Evolutionary conservation across 192 early-diverging fungal genomes (phyloP).

Genomic region (Entomortierella lignicola): DNA sequence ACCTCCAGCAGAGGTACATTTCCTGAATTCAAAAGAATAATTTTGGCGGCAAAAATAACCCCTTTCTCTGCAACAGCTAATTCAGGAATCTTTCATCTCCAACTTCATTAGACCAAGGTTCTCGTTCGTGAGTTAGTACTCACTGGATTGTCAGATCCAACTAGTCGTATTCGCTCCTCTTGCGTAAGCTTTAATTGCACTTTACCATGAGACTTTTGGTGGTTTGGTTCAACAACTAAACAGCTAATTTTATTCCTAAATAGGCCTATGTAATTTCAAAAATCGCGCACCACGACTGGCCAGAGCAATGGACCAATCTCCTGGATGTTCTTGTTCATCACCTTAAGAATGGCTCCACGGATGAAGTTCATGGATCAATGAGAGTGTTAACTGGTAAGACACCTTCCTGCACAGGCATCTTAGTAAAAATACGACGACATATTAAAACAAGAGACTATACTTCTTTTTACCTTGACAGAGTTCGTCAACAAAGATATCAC

Average conservation of each 20-base stretch:
- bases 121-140: constrained; percentile 67
- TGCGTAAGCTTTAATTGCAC: constrained; percentile 57
- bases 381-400: constrained; percentile 73
- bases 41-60: constrained; percentile 24
- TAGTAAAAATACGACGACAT: no score
- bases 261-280: constrained; percentile 88
- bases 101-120: constrained; percentile 63
- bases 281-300: constrained; percentile 94
- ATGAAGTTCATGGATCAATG: constrained; percentile 90
- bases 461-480: constrained; percentile 58
- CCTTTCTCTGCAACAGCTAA: background rate
- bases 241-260: background rate
- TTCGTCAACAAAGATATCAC: constrained; percentile 90
- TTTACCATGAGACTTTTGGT: background rate
- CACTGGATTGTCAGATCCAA: constrained; percentile 68
- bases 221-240: background rate
- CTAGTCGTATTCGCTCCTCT: constrained; percentile 71
- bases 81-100: background rate
- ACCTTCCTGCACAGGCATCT: no score
- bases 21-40: background rate
- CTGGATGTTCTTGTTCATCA: constrained; percentile 79
- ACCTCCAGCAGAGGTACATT: constrained; percentile 64
- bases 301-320: constrained; percentile 92
- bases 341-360: constrained; percentile 69
- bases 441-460: no score